Evolutionary conservation across 768 basidiomycete species (phyloP).

Genomic region (Lactarius sp.): DNA sequence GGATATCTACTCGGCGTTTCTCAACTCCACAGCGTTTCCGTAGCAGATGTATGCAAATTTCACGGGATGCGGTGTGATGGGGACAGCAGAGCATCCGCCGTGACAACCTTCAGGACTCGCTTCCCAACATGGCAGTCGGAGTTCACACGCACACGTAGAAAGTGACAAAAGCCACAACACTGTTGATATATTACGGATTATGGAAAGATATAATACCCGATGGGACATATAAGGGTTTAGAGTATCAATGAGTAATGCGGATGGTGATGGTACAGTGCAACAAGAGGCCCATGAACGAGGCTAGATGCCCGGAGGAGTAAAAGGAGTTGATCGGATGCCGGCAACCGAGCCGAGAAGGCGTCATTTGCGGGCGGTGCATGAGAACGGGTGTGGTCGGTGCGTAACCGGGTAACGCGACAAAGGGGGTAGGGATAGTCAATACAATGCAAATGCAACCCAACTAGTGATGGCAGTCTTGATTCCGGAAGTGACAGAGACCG

Average conservation of each 20-base stretch:
- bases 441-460: background rate
- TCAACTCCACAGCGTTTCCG: constrained; percentile 1
- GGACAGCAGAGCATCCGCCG: background rate
- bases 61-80: constrained; percentile 11
- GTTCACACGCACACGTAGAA: constrained; percentile 7
- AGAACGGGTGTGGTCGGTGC: background rate
- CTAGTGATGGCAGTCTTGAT: background rate
- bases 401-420: constrained; percentile 12
- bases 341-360: constrained; percentile 16
- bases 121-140: constrained; percentile 7
- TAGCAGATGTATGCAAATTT: constrained; percentile 6
- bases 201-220: constrained; percentile 15
- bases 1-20: constrained; percentile 8
- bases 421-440: background rate
- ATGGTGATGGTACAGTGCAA: constrained; percentile 24
- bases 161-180: background rate
- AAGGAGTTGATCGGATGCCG: constrained; percentile 20
- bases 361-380: constrained; percentile 8
- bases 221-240: constrained; percentile 18
- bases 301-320: constrained; percentile 22
- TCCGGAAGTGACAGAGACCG: background rate
- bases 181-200: constrained; percentile 20
- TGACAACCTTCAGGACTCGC: constrained; percentile 1
- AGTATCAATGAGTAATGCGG: constrained; percentile 17
- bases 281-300: constrained; percentile 16